Evolutionary conservation across 1,284 basidiomycete species (phyloP).

Genomic region (Volvariella volvacea): DNA sequence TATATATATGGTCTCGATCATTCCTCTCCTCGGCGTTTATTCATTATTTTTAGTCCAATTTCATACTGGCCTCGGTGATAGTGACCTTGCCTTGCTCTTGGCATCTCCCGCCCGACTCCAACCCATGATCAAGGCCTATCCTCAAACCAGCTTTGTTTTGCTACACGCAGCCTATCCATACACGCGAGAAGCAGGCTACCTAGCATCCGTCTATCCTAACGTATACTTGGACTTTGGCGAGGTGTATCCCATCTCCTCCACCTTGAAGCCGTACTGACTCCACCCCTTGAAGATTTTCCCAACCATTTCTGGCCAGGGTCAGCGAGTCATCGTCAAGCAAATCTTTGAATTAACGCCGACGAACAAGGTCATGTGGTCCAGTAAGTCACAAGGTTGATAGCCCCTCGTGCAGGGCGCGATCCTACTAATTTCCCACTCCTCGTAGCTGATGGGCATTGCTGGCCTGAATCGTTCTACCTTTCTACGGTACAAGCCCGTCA

Average conservation of each 20-base stretch:
- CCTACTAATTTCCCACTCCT: conserved; percentile 6
- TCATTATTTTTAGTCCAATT: conserved; percentile 54
- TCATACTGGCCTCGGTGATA: conserved; percentile 74
- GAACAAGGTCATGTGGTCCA: conserved; percentile 75
- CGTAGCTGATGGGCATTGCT: conserved; percentile 69
- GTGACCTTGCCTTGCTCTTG: conserved; percentile 51
- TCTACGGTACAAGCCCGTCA: conserved; percentile 56
- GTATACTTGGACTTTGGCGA: conserved; percentile 76
- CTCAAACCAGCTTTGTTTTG: conserved; percentile 54
- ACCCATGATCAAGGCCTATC: conserved; percentile 55
- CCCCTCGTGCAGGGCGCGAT: background rate
- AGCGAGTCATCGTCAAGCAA: conserved; percentile 50
- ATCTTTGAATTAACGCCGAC: conserved; percentile 65
- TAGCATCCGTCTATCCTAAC: conserved; percentile 61
- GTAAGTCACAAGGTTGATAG: conserved; percentile 30
- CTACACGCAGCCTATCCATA: conserved; percentile 72
- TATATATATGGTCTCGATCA: conserved; percentile 17
- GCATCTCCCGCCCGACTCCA: conserved; percentile 65
- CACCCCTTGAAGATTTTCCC: conserved; percentile 47
- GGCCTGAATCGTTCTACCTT: conserved; percentile 71
- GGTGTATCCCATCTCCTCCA: conserved; percentile 19
- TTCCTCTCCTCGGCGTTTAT: conserved; percentile 3
- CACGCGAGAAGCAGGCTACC: conserved; percentile 68
- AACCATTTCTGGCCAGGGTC: conserved; percentile 54
- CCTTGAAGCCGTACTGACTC: background rate